Percentiles rank a stretch among this genome's conserved stretches.
Conservation (phyloP, 805 yeast genomes). For the Schwanniomyces vanrijiae region DNA sequence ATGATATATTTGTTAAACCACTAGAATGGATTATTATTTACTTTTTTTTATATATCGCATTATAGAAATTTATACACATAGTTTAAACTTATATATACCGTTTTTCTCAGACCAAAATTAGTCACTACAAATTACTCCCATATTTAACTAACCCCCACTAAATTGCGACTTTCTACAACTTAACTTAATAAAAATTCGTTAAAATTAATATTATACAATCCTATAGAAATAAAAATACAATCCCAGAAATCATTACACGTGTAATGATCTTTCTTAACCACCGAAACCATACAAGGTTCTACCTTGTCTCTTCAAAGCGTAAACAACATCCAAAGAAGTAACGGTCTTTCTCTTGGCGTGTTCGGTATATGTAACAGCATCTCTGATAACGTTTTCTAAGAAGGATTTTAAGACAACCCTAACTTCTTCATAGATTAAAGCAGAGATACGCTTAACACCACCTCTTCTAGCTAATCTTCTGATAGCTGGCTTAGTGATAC, state of each 20-base stretch:
- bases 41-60: not conserved
- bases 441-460: constrained; percentile 99
- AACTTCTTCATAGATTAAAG: constrained; percentile 97
- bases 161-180: not conserved
- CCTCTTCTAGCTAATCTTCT: constrained; percentile 99
- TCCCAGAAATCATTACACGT: not conserved
- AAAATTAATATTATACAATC: constrained; percentile 1
- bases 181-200: not conserved
- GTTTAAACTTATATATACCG: no score
- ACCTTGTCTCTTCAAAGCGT: constrained; percentile 99
- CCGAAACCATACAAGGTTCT: constrained; percentile 99
- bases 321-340: constrained; percentile 96
- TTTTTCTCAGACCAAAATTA: not conserved
- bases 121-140: not conserved
- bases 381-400: constrained; percentile 97
- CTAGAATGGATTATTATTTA: not conserved
- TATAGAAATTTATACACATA: not conserved
- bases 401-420: constrained; percentile 95
- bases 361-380: constrained; percentile 98
- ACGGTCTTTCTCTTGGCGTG: constrained; percentile 99
- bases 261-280: constrained; percentile 57
- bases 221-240: constrained; percentile 2
- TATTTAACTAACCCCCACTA: not conserved
- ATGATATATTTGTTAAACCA: not conserved
- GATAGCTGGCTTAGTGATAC: constrained; percentile 99